phyloP scores from a whole-genome alignment of 768 basidiomycete genomes.

The Albatrellus ellisii region DNA sequence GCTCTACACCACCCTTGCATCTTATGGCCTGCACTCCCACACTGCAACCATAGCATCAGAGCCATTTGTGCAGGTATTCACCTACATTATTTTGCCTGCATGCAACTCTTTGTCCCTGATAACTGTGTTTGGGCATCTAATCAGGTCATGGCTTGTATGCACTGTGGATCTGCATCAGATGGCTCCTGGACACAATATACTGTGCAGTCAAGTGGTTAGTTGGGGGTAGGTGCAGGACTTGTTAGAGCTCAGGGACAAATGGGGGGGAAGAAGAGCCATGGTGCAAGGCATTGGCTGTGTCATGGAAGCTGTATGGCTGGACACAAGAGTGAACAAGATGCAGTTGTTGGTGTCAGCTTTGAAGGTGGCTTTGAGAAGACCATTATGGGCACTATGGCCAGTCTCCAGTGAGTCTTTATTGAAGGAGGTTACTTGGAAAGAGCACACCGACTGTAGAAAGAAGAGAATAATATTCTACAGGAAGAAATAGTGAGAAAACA shows the following conservation, averaged over 20 bases:
- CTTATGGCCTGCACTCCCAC: constrained; percentile 68
- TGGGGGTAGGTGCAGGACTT: constrained; percentile 63
- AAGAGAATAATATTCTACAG: too few species aligned
- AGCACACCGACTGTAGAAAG: too few species aligned
- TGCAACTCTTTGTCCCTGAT: constrained; percentile 26
- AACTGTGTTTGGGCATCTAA: constrained; percentile 40
- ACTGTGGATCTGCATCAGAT: constrained; percentile 87
- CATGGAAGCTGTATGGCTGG: constrained; percentile 62
- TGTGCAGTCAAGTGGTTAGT: constrained; percentile 75
- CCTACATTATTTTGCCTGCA: constrained; percentile 28
- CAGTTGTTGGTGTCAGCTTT: constrained; percentile 27
- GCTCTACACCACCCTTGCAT: constrained; percentile 51
- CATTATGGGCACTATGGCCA: constrained; percentile 11
- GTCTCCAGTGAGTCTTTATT: constrained; percentile 11
- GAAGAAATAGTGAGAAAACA: too few species aligned
- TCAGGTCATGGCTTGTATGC: constrained; percentile 67
- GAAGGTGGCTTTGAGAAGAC: constrained; percentile 19
- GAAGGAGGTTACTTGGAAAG: too few species aligned
- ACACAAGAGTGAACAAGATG: constrained; percentile 48
- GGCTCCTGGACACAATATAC: constrained; percentile 71
- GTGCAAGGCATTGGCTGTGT: constrained; percentile 19
- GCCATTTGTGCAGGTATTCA: constrained; percentile 38
- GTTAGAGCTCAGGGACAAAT: constrained; percentile 22
- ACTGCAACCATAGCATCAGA: constrained; percentile 50
- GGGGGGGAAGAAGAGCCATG: constrained; percentile 20